Evolutionary conservation across 2,329 filamentous ascomycete genomes (phyloP), one percentile per base, ranked within the genome.

Genomic region (Hymenoscyphus occultus): DNA sequence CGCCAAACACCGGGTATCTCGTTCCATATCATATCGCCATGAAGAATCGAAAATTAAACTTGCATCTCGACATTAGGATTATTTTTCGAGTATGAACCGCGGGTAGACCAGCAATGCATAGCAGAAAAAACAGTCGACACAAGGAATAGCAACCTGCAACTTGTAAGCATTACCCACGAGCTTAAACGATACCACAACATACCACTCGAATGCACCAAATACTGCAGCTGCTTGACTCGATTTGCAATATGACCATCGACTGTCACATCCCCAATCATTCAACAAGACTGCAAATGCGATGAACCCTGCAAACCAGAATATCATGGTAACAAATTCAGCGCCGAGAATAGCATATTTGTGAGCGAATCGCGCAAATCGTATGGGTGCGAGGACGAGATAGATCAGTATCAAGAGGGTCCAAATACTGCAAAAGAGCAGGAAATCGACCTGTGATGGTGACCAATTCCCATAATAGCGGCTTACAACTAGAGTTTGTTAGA

Each of bases 231-330:
- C 81, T 56, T 70, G 66, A 16, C 67, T 64, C 14, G 70, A 69
- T 22, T 67, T 62, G 39, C 72, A 75, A 1, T 66, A 63, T 0
- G 67, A 61, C 66, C 61, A 67, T 6, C 81, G 80, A 54, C 79
- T 81, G 73, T 86, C 88, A 64, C 83, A 79, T 9, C 75, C 77
- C 0, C 85, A 79, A 16, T 84, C 81, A 62, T 84, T 84, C 64
- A 92, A 78, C 63, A 82, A 81, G 22, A 87, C 88, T 0, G 90
- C 92, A 12, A 93, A 78, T 0, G 92, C 91, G 70, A 96, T 88
- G 72, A 92, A 90, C 6, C 92, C 92, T 0, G 90, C 88, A 74
- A 97, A 95, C 93, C 93, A 97, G 81, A 96, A 96, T 64, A 96
- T 82, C 79, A 90, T 88, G 10, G 91, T 95, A 31, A 95, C 70